Evolutionary conservation across 495 filamentous ascomycete genomes (phyloP).

Genomic region (Astrothelium subdiscretum): DNA sequence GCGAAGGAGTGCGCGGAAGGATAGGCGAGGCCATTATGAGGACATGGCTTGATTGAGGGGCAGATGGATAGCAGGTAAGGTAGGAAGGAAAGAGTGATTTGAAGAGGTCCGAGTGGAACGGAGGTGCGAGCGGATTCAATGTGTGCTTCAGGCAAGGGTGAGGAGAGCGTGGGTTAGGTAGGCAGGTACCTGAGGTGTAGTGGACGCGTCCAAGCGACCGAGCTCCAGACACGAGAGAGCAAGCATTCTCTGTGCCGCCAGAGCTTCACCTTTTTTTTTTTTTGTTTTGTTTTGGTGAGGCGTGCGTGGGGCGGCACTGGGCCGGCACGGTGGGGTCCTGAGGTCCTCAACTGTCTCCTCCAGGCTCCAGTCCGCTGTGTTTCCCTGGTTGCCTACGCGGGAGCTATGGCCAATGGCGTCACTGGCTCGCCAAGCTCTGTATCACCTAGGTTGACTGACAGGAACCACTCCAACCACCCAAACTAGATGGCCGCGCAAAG

Average conservation of each 20-base stretch:
- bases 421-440: background rate
- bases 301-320: too few species aligned
- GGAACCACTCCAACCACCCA: too few species aligned
- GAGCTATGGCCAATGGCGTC: constrained; percentile 1
- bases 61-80: too few species aligned
- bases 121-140: too few species aligned
- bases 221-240: too few species aligned
- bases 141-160: background rate
- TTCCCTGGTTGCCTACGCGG: background rate
- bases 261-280: too few species aligned
- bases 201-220: too few species aligned
- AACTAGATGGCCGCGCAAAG: too few species aligned
- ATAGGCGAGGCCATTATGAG: background rate
- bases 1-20: background rate
- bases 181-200: background rate
- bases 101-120: background rate
- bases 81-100: background rate
- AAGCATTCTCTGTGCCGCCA: too few species aligned
- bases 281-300: too few species aligned
- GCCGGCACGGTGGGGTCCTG: too few species aligned
- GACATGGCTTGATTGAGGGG: background rate
- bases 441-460: background rate
- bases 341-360: too few species aligned
- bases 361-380: background rate
- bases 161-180: background rate